Evolutionary conservation across 495 filamentous ascomycete genomes (phyloP).

Genomic region (Saxophila tyrrhenica): DNA sequence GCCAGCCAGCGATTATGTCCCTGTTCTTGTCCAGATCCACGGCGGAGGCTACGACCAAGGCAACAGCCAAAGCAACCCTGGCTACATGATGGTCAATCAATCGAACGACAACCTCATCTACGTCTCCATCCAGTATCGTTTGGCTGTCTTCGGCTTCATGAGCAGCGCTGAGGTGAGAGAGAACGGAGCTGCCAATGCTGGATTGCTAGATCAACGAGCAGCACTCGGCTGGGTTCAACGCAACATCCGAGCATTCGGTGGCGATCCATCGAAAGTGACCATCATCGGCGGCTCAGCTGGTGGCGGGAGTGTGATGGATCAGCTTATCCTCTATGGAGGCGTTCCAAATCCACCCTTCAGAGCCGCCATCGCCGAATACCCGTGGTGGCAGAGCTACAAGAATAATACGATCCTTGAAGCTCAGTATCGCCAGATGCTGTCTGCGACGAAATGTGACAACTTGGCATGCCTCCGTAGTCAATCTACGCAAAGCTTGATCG

Average conservation of each 20-base stretch:
- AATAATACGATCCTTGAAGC: conserved; percentile 19
- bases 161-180: conserved; percentile 22
- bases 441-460: conserved; percentile 13
- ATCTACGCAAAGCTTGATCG: conserved; percentile 2
- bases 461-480: conserved; percentile 14
- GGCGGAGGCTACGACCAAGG: conserved; percentile 18
- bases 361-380: conserved; percentile 19
- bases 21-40: conserved; percentile 22
- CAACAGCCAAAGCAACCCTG: conserved; percentile 14
- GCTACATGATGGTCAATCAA: conserved; percentile 18
- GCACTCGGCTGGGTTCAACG: conserved; percentile 29
- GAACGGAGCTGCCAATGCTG: conserved; percentile 28
- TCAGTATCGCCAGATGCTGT: conserved; percentile 17
- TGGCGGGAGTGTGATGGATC: conserved; percentile 17
- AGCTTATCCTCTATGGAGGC: conserved; percentile 22
- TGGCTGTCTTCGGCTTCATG: conserved; percentile 28
- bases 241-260: conserved; percentile 20
- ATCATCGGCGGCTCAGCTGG: conserved; percentile 27
- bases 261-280: conserved; percentile 23
- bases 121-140: conserved; percentile 26
- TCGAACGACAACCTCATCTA: conserved; percentile 23
- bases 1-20: conserved; percentile 10
- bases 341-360: conserved; percentile 19
- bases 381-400: conserved; percentile 21
- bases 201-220: conserved; percentile 28